Evolutionary conservation across 306 rosid genomes (phyloP), one percentile per base, ranked within the genome.

Genomic region (Vigna angularis): DNA sequence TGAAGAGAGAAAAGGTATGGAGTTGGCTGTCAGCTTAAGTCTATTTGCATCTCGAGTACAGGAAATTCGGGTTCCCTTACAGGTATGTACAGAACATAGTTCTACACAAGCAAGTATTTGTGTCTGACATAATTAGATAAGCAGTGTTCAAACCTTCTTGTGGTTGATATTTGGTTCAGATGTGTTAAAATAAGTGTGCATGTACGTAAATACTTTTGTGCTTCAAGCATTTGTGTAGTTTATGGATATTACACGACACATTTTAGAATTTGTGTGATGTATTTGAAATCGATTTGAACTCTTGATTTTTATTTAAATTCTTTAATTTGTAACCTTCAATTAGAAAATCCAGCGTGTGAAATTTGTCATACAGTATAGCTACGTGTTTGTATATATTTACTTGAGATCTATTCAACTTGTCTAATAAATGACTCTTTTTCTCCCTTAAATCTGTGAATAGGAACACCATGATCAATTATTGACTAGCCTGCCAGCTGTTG

Each of bases 1-100:
- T 78, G 98, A 94, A 87, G 98, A 94, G 88, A 91, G 98, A 83
- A 94, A 88, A 84, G 98, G 98, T 77, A 94, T 94, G 98, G 98
- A 94, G 85, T 86, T 92, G 87, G 98, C 98, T 88, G 97, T 94
- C 82, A 94, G 97, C 90, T 88, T 94, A 84, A 92, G 97, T 88
- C 82, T 94, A 79, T 94, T 94, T 90, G 97, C 98, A 64, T 94
- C 98, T 65, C 88, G 98, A 79, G 98, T 94, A 79, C 98, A 91
- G 88, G 98, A 94, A 89, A 91, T 92, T 63, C 97, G 98, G 32
- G 96, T 94, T 84, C 96, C 98, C 77, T 85, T 94, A 49, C 97
- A 92, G 98, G 98, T 93, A 75, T 52, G 76, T 80, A 55, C 74
- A 24, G 57, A 53, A 72, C 84, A 62, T 26, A 45, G 49, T 57